A percentile compares a stretch with the other conserved stretches of the same genome.
Evolutionary conservation across 371 early-diverging fungal genomes (phyloP).

Genomic region (Parasitella parasitica): DNA sequence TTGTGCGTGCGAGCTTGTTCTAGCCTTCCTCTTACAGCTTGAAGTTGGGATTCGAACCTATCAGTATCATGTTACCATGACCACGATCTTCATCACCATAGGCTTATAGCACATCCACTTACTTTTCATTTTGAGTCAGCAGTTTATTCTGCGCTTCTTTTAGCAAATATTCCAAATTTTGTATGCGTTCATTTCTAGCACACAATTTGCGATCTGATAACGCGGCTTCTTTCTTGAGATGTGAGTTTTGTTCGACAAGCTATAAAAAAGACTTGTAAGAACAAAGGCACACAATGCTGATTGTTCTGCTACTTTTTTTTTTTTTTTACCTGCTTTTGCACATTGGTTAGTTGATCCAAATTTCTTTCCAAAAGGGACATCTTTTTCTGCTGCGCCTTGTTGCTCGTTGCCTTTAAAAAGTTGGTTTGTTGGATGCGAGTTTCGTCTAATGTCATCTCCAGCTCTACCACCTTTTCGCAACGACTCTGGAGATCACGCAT

Average conservation of each 20-base stretch:
- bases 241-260: slow-evolving; percentile 92
- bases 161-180: slow-evolving; percentile 78
- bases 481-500: slow-evolving; percentile 95
- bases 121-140: slow-evolving; percentile 76
- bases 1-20: slow-evolving; percentile 68
- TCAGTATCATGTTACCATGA: background rate
- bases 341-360: slow-evolving; percentile 90
- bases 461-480: slow-evolving; percentile 93
- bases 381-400: slow-evolving; percentile 87
- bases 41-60: slow-evolving; percentile 73
- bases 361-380: slow-evolving; percentile 94
- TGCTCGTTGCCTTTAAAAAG: slow-evolving; percentile 77
- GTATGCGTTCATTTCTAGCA: slow-evolving; percentile 91
- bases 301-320: too few relatives aligned
- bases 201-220: slow-evolving; percentile 88
- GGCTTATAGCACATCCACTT: slow-evolving; percentile 2
- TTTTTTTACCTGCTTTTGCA: slow-evolving; percentile 78
- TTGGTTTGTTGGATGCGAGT: slow-evolving; percentile 86
- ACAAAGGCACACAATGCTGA: background rate
- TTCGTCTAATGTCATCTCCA: slow-evolving; percentile 93
- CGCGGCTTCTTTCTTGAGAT: slow-evolving; percentile 89
- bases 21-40: slow-evolving; percentile 72
- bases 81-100: background rate
- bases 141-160: slow-evolving; percentile 75
- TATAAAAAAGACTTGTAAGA: slow-evolving; percentile 14